Percentiles rank a stretch among this genome's conserved stretches.
These are phyloP conservation scores for Fraxinus excelsior DNA, from an alignment of 257 asterid species.

Conservation along the genomic window DNA sequence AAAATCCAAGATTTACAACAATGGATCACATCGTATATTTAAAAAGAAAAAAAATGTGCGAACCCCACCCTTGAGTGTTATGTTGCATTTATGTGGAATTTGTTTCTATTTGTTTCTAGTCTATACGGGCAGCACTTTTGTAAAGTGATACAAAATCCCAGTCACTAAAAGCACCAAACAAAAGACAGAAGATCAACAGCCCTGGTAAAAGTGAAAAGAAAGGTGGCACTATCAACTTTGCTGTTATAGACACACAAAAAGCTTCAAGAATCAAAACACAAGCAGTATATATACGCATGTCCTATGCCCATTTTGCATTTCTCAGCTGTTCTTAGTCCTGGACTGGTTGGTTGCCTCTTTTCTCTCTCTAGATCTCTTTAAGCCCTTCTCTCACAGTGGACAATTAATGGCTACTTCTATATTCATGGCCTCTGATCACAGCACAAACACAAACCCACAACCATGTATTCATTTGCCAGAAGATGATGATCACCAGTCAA, in stretches of 20 bases:
- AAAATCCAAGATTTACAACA: too few relatives aligned
- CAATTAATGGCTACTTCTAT: conserved; percentile 35
- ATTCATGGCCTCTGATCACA: conserved; percentile 32
- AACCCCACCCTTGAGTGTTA: too few relatives aligned
- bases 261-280: conserved; percentile 17
- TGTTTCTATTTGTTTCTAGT: too few relatives aligned
- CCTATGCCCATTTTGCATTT: conserved; percentile 52
- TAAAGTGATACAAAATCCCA: background rate
- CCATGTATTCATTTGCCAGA: too few relatives aligned
- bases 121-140: too few relatives aligned
- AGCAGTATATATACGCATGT: background rate
- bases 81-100: too few relatives aligned
- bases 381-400: background rate
- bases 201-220: conserved; percentile 19
- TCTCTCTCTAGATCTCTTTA: background rate
- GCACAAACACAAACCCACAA: conserved; percentile 12
- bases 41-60: too few relatives aligned
- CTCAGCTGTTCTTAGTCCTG: conserved; percentile 58
- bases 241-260: conserved; percentile 21
- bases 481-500: conserved; percentile 24
- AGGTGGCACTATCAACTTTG: conserved; percentile 24
- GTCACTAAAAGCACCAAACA: background rate
- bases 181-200: conserved; percentile 25
- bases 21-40: too few relatives aligned
- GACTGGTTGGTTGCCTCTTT: conserved; percentile 28